A percentile compares a stretch with the other conserved stretches of the same genome.
These are phyloP conservation scores for Lophiotrema nucula DNA, from an alignment of 495 filamentous ascomycete genomes.

Conservation along the genomic window DNA sequence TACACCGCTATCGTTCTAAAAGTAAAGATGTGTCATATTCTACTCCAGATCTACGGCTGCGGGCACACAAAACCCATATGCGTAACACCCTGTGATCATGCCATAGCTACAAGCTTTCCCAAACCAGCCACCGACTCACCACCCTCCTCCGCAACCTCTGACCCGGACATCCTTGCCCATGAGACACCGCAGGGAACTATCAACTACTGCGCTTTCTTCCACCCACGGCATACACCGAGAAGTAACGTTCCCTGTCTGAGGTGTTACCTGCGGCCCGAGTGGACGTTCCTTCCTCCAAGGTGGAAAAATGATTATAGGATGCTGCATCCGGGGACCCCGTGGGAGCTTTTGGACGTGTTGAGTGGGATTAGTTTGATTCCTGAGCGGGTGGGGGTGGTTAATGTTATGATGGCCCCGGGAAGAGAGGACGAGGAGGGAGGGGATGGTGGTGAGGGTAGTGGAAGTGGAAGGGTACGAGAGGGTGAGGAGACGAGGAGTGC, in stretches of 20 bases:
- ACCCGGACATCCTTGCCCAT: neutral
- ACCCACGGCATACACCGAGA: neutral
- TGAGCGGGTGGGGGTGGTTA: conserved; percentile 10
- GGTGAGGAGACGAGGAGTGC: too few relatives aligned
- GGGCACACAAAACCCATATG: conserved; percentile 8
- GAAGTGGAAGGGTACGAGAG: too few relatives aligned
- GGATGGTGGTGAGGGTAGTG: too few relatives aligned
- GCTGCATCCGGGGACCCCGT: neutral
- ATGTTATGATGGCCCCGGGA: conserved; percentile 12
- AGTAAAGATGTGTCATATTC: conserved; percentile 14
- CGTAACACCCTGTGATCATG: conserved; percentile 11
- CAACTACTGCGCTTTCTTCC: neutral
- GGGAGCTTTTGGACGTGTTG: conserved; percentile 2
- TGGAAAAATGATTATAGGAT: conserved; percentile 13
- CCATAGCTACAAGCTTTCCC: neutral
- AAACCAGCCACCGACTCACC: neutral
- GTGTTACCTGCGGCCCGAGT: conserved; percentile 20
- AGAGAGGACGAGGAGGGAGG: too few relatives aligned
- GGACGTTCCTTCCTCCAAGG: neutral
- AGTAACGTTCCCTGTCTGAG: conserved; percentile 2
- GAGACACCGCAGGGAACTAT: neutral
- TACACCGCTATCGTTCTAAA: neutral
- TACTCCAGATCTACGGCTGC: conserved; percentile 20
- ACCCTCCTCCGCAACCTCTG: neutral
- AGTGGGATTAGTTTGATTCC: conserved; percentile 6